phyloP scores from a whole-genome alignment of 2,329 filamentous ascomycete genomes.

The Botrytis paeoniae region DNA sequence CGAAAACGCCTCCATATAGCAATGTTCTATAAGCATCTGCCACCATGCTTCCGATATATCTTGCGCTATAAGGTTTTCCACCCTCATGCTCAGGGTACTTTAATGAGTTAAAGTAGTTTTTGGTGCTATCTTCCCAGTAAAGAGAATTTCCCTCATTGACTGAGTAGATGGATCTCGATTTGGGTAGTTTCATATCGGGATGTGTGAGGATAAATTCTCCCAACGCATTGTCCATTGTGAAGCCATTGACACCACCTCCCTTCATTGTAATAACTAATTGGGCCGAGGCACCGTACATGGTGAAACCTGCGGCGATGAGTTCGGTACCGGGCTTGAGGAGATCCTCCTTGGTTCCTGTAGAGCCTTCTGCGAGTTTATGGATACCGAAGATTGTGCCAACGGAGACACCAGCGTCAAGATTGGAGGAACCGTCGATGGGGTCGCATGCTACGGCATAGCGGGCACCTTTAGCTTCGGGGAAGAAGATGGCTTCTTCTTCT shows the following conservation, averaged over 20 bases:
- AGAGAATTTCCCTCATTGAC: constrained; percentile 98
- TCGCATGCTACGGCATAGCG: constrained; percentile 96
- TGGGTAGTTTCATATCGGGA: constrained; percentile 86
- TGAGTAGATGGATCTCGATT: constrained; percentile 82
- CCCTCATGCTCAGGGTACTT: constrained; percentile 69
- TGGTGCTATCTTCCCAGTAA: constrained; percentile 90
- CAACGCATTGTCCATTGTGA: constrained; percentile 93
- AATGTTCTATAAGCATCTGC: constrained; percentile 96
- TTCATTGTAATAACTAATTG: constrained; percentile 98
- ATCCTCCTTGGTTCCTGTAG: constrained; percentile 74
- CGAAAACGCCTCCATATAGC: constrained; percentile 94
- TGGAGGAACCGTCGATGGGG: constrained; percentile 96
- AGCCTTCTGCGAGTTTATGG: constrained; percentile 80
- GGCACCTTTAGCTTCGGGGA: constrained; percentile 69
- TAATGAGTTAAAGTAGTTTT: constrained; percentile 83
- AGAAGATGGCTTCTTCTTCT: constrained; percentile 88
- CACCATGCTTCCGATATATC: constrained; percentile 98
- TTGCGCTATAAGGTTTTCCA: constrained; percentile 87
- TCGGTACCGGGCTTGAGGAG: constrained; percentile 87
- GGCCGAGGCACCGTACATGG: constrained; percentile 97
- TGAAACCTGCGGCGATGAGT: constrained; percentile 93
- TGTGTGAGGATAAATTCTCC: constrained; percentile 99
- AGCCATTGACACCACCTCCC: constrained; percentile 88
- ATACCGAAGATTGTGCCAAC: constrained; percentile 97
- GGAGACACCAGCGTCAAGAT: constrained; percentile 94